phyloP scores from a whole-genome alignment of 2,329 filamentous ascomycete genomes.

The Alternaria rosae region DNA sequence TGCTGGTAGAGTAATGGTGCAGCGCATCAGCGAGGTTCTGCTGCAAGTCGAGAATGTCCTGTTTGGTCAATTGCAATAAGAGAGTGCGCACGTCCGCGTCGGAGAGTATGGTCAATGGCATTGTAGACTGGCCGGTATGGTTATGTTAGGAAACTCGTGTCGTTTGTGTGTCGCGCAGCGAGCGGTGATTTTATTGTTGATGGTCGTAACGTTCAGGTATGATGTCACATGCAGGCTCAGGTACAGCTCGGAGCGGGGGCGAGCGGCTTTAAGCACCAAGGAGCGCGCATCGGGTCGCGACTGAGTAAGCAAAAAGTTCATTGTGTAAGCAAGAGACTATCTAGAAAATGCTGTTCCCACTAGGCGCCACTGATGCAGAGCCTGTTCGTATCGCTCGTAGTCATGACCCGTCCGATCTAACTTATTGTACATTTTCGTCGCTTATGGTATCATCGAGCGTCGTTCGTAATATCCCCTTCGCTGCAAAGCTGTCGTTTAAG shows the following conservation, averaged over 20 bases:
- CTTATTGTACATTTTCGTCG: constrained; percentile 15
- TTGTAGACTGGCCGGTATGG: constrained; percentile 31
- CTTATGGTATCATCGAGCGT: neutral
- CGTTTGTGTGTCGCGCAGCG: neutral
- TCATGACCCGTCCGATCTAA: neutral
- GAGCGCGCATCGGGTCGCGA: neutral
- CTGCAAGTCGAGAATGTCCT: constrained; percentile 66
- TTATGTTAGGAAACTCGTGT: neutral
- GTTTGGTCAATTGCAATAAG: constrained; percentile 62
- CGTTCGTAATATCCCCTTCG: neutral
- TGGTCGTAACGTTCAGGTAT: neutral
- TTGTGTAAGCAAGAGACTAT: constrained; percentile 9
- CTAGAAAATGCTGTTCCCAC: constrained; percentile 5
- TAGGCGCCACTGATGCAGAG: constrained; percentile 10
- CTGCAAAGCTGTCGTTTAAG: constrained; percentile 56
- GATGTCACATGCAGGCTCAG: constrained; percentile 6
- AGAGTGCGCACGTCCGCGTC: constrained; percentile 63
- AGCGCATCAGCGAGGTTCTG: constrained; percentile 66
- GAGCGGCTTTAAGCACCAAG: constrained; percentile 8
- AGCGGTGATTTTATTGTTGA: neutral
- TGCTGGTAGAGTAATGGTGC: constrained; percentile 70
- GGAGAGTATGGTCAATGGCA: constrained; percentile 68
- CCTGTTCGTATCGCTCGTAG: constrained; percentile 5
- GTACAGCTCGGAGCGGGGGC: constrained; percentile 19
- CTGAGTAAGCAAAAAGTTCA: constrained; percentile 18